These are phyloP conservation scores for Glycine tomentella DNA, from an alignment of 306 rosid species.

Conservation along the genomic window DNA sequence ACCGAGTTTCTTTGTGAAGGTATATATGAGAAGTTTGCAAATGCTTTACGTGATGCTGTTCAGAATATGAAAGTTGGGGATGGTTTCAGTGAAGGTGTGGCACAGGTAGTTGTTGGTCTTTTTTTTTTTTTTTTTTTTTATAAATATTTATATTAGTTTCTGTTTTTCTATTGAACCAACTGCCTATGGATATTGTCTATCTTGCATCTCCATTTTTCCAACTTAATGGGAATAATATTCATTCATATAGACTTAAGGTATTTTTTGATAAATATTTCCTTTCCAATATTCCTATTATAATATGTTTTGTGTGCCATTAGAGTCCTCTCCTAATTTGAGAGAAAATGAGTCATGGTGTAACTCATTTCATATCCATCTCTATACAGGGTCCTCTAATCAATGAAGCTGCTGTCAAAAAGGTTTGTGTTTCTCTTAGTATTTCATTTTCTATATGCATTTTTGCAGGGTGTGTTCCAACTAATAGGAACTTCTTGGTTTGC, in stretches of 20 bases:
- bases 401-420: constrained; percentile 98
- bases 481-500: constrained; percentile 26
- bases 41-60: constrained; percentile 76
- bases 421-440: constrained; percentile 50
- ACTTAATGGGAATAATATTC: not conserved
- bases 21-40: constrained; percentile 82
- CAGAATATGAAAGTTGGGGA: constrained; percentile 89
- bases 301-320: constrained; percentile 25
- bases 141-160: not conserved
- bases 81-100: constrained; percentile 89
- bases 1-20: constrained; percentile 58
- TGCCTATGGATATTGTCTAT: constrained; percentile 24
- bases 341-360: constrained; percentile 36
- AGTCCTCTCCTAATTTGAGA: constrained; percentile 30
- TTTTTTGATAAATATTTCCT: constrained; percentile 21
- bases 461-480: constrained; percentile 30
- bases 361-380: constrained; percentile 47
- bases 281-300: constrained; percentile 9
- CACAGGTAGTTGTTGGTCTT: constrained; percentile 63
- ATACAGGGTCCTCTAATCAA: constrained; percentile 95
- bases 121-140: not conserved
- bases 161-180: constrained; percentile 32
- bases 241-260: constrained; percentile 10
- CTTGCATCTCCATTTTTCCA: constrained; percentile 30
- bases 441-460: constrained; percentile 31